A percentile compares a stretch with the other conserved stretches of the same genome.
Conservation (phyloP, 2,329 filamentous ascomycete genomes). For the Pseudopyrenochaeta lycopersici region DNA sequence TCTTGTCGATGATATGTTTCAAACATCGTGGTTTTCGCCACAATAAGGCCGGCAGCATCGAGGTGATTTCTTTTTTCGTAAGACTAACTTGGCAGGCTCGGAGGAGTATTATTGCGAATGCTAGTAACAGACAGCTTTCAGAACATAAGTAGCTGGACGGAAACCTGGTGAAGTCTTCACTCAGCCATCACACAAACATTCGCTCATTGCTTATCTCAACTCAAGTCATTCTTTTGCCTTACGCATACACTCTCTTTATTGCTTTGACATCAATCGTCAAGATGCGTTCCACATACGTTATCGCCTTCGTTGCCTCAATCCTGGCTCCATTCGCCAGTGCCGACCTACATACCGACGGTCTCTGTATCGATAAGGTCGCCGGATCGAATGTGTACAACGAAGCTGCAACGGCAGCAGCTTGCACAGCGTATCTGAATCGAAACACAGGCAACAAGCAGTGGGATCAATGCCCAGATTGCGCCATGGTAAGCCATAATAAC, state of each 20-base stretch:
- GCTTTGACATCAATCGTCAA: constrained; percentile 1
- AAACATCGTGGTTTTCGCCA: constrained; percentile 15
- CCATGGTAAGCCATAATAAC: constrained; percentile 21
- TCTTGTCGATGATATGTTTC: constrained; percentile 10
- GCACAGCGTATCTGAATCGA: constrained; percentile 28
- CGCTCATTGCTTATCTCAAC: no score
- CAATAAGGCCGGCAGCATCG: constrained; percentile 10
- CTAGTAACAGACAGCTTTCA: neutral
- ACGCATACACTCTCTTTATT: neutral
- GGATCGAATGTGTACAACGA: constrained; percentile 32
- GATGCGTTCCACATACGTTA: constrained; percentile 30
- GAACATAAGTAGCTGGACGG: constrained; percentile 8
- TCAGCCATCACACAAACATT: neutral
- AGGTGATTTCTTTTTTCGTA: neutral
- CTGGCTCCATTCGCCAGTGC: constrained; percentile 27
- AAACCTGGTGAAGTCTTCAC: no score
- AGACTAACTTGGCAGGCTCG: no score
- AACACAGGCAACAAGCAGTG: constrained; percentile 38
- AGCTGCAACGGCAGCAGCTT: constrained; percentile 30
- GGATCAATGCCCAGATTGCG: constrained; percentile 41
- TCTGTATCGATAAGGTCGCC: constrained; percentile 29
- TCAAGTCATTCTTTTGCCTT: neutral
- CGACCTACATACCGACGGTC: constrained; percentile 26
- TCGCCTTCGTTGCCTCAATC: constrained; percentile 16
- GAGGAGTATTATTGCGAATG: neutral